Base-by-base conservation (phyloP, 1,284 basidiomycete genomes). In the Pterulicium gracile region DNA sequence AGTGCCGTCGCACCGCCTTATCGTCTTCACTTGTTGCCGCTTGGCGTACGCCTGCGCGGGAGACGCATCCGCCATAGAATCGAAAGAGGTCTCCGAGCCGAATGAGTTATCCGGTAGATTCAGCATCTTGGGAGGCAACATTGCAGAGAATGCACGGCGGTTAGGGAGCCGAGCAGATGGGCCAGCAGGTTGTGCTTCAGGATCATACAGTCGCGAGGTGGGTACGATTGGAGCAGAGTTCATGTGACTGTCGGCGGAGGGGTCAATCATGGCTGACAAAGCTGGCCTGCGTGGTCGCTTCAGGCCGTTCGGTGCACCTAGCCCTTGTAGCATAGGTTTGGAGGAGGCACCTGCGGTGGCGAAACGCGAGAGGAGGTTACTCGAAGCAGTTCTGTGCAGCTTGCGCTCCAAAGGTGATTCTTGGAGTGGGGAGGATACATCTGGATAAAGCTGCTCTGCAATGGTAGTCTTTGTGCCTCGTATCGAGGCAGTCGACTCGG, bases 41-140 rank as follows among this genome's bases (percentile, higher is more conserved):
- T 77, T 78, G 1, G 81, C 74, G 56, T 88, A 86, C 4, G 83
- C 81, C 54, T 82, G 79, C 36, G 83, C 85, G 34, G 85, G 84
- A 1, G 82, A 85, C 32, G 81, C 84, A 70, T 76, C 72, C 51
- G 82, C 81, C 14, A 69, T 66, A 47, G 40, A 44, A 18, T 79
- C 78, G 52, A 80, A 77, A 2, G 74, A 66, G 49, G 74, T 69
- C 46, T 85, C 73, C 14, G 77, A 39, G 15, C 36, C 36, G 19
- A 39, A 39, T 71, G 59, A 78, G 60, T 49, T 69, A 65, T 43
- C 73, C 64, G 47, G 61, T 51, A 40, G 56, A 48, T 18, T 56
- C 52, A 54, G 20, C 13, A 24, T 24, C 10, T 43, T 12, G 48
- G 78, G 70, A 35, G 80, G 71, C 32, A 83, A 63, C 63, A 85